Conservation (phyloP, 495 filamentous ascomycete genomes). For the Clavariopsis aquatica region DNA sequence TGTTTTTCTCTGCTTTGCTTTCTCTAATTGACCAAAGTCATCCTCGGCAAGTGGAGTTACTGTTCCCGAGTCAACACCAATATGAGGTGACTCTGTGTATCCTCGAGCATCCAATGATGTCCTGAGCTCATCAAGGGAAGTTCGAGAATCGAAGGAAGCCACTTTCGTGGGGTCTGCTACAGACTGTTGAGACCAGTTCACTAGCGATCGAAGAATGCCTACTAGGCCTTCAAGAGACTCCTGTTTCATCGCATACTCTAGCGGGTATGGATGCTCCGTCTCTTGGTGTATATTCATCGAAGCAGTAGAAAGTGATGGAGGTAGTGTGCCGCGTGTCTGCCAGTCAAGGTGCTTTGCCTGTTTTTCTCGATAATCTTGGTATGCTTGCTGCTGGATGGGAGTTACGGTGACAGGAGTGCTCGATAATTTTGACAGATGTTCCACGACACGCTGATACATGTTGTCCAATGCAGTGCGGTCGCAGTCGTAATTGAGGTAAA, state of each 20-base stretch:
- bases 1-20: constrained; percentile 89
- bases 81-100: constrained; percentile 24
- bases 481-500: constrained; percentile 98
- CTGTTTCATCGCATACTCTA: constrained; percentile 85
- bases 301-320: constrained; percentile 79
- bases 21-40: constrained; percentile 88
- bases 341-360: constrained; percentile 60
- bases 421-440: constrained; percentile 84
- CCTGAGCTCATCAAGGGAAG: constrained; percentile 73
- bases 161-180: constrained; percentile 59
- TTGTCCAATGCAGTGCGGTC: constrained; percentile 91
- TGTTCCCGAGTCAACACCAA: constrained; percentile 50
- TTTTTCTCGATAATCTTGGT: constrained; percentile 73
- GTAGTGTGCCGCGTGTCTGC: constrained; percentile 80
- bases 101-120: constrained; percentile 71
- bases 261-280: constrained; percentile 67
- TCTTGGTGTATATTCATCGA: constrained; percentile 63
- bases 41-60: constrained; percentile 81
- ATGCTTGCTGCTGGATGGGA: constrained; percentile 76
- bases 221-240: constrained; percentile 86
- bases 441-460: constrained; percentile 90
- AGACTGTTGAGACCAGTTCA: constrained; percentile 86
- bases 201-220: constrained; percentile 81
- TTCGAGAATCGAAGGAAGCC: constrained; percentile 56
- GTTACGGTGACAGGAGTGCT: constrained; percentile 74